Conservation (phyloP, 768 basidiomycete genomes). For the Coprinopsis sp. region DNA sequence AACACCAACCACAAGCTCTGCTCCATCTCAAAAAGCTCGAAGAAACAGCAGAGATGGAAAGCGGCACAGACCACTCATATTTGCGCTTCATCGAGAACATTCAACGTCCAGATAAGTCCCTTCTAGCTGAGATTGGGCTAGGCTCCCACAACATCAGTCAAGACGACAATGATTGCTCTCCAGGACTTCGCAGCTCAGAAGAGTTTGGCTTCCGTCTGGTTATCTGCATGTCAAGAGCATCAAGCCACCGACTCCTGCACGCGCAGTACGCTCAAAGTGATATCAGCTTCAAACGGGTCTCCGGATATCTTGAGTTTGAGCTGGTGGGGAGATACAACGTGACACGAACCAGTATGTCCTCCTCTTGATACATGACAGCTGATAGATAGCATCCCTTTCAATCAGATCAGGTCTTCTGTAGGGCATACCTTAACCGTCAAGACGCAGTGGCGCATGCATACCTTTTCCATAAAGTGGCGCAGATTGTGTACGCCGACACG, state of each 20-base stretch:
- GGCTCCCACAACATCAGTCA: too few species aligned
- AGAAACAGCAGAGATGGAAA: too few species aligned
- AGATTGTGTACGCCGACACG: slow-evolving; percentile 12
- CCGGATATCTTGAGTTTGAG: slow-evolving; percentile 25
- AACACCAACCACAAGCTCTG: too few species aligned
- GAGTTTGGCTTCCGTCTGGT: too few species aligned
- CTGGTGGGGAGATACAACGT: slow-evolving; percentile 5
- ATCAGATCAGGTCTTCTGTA: slow-evolving; percentile 11
- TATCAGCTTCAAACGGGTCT: slow-evolving; percentile 23
- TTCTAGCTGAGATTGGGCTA: too few species aligned
- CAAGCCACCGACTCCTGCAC: slow-evolving; percentile 13
- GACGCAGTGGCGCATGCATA: slow-evolving; percentile 7
- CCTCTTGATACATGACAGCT: not conserved
- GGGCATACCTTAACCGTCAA: slow-evolving; percentile 9
- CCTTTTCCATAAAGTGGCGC: slow-evolving; percentile 12
- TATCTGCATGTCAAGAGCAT: slow-evolving; percentile 21
- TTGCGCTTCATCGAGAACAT: too few species aligned
- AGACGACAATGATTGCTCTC: too few species aligned
- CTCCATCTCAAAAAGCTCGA: too few species aligned
- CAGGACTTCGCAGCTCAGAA: too few species aligned
- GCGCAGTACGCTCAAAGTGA: slow-evolving; percentile 24
- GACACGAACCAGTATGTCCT: slow-evolving; percentile 5
- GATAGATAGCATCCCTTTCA: not conserved
- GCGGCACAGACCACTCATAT: too few species aligned
- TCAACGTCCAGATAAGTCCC: too few species aligned